Base-by-base conservation (phyloP, 495 filamentous ascomycete species). In the Astrothelium subdiscretum region DNA sequence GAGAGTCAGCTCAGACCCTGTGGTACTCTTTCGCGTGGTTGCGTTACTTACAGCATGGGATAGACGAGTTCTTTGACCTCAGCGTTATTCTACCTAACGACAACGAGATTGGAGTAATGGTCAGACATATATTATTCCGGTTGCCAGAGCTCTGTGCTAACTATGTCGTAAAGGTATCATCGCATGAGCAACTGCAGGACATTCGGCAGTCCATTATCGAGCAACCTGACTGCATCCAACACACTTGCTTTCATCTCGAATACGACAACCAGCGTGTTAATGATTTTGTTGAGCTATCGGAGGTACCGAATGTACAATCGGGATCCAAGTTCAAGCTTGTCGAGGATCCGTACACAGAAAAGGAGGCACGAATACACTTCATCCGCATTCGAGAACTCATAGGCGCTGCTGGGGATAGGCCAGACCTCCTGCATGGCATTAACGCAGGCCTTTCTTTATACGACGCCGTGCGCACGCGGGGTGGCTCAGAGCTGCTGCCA, bases 181-280 rank as follows among this genome's bases (percentile, higher is more conserved):
- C 87, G 62, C 86, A 95, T 79, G 95, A 97, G 73, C 92, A 96
- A 72, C 86, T 97, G 54, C 95, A 99, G 75, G 95, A 99, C 79
- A 85, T 99, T 67, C 89, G 95, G 63, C 92, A 97, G 76, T 94
- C 94, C 31, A 87, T 99, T 70, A 87, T 96, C 73, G 95, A 99
- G 74, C 80, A 88, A 57, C 95, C 95, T n/a, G 81, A 85, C 59
- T 92, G 91, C 59, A 87, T 96, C 75, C 91, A 96, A 75, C 97
- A 97, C 78, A 92, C 95, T 43, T 99, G 95, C 78, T 99, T 99
- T 80, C 95, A 97, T 75, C 84, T 99, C 44, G 91, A 97, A 72
- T 84, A 89, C 76, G 83, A 90, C 24, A 87, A 88, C 60, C 76
- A 86, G 69, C 85, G 88, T 48, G 87, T 97, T 79, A 97, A 97